phyloP scores from a whole-genome alignment of 2,329 filamentous ascomycete species.

The Pseudocercospora eumusae region DNA sequence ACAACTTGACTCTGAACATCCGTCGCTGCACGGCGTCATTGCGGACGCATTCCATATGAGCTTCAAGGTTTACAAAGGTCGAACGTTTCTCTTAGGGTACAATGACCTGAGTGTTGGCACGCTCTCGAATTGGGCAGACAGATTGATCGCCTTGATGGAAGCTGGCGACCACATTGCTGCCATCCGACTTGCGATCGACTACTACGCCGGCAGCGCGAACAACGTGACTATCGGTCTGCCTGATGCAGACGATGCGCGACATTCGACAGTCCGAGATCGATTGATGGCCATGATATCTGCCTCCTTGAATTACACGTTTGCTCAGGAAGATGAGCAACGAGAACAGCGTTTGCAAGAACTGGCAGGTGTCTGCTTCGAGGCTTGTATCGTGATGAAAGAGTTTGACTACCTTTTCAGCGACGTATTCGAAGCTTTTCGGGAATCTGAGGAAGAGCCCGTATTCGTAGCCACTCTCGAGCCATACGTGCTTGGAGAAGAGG shows the following conservation, averaged over 20 bases:
- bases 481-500: slow-evolving; percentile 76
- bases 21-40: slow-evolving; percentile 90
- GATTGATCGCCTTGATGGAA: slow-evolving; percentile 91
- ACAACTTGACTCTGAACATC: slow-evolving; percentile 81
- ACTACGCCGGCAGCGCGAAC: slow-evolving; percentile 88
- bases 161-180: slow-evolving; percentile 93
- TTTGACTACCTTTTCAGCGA: slow-evolving; percentile 86
- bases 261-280: slow-evolving; percentile 82
- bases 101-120: slow-evolving; percentile 89
- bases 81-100: slow-evolving; percentile 89
- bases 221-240: slow-evolving; percentile 92
- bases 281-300: slow-evolving; percentile 91
- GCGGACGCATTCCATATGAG: slow-evolving; percentile 99
- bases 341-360: slow-evolving; percentile 71
- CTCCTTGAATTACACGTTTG: slow-evolving; percentile 84
- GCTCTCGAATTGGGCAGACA: slow-evolving; percentile 95
- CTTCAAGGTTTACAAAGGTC: slow-evolving; percentile 90
- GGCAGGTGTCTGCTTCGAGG: slow-evolving; percentile 78
- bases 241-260: slow-evolving; percentile 73
- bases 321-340: slow-evolving; percentile 57
- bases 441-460: slow-evolving; percentile 68
- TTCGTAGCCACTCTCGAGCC: slow-evolving; percentile 89
- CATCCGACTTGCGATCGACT: slow-evolving; percentile 85
- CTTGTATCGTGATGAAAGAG: slow-evolving; percentile 76
- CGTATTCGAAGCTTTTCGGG: slow-evolving; percentile 86